These are phyloP conservation scores for Chytriomyces confervae DNA, from an alignment of 192 early-diverging fungal genomes.

Conservation along the genomic window DNA sequence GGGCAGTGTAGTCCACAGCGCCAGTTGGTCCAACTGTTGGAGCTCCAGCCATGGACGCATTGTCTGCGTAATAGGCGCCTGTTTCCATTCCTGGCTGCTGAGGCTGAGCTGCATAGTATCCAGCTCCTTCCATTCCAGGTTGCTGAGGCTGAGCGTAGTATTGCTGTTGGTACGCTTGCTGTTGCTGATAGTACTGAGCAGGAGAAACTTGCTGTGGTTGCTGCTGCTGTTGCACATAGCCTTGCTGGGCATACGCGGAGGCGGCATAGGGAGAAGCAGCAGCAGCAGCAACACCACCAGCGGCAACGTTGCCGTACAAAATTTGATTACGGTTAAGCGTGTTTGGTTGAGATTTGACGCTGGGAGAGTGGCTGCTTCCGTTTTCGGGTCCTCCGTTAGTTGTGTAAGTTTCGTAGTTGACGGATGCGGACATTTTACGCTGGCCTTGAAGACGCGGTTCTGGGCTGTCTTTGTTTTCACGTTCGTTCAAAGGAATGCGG, in stretches of 20 bases:
- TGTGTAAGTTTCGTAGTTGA: not conserved
- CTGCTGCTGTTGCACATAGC: not conserved
- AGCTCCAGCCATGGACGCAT: constrained; percentile 3
- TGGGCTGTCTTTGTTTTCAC: not conserved
- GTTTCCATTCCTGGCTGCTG: constrained; percentile 4
- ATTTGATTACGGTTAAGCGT: not conserved
- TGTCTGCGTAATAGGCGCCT: not conserved
- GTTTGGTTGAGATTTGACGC: not conserved
- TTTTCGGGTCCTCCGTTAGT: not conserved
- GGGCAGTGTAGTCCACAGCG: constrained; percentile 21
- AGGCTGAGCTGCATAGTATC: not conserved
- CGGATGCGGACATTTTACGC: not conserved
- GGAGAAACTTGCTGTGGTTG: constrained; percentile 13
- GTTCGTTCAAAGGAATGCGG: not conserved
- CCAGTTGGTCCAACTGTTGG: not conserved
- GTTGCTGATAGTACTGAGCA: constrained; percentile 1
- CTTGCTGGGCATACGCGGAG: not conserved
- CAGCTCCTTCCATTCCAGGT: not conserved
- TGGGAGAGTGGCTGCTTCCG: not conserved
- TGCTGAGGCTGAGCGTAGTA: not conserved
- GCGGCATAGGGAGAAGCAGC: not conserved
- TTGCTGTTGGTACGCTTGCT: not conserved
- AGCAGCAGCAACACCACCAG: not conserved
- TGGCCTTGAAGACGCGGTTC: not conserved
- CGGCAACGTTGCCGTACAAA: not conserved